Percentiles rank a stretch among this genome's conserved stretches.
phyloP scores from a whole-genome alignment of 257 asterid species.

The Coffea canephora region DNA sequence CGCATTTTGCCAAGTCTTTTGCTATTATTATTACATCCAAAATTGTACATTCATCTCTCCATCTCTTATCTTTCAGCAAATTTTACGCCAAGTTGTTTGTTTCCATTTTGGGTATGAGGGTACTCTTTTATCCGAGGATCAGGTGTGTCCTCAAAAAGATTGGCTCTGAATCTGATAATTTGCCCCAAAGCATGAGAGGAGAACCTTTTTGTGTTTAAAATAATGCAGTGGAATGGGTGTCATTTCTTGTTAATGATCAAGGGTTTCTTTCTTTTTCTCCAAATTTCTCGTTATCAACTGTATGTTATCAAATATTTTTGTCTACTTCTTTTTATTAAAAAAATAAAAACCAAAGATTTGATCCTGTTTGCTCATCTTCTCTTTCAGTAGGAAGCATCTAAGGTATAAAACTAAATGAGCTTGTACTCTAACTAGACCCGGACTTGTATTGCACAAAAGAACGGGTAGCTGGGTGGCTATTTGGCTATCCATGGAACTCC shows the following conservation, averaged over 20 bases:
- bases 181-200: not conserved
- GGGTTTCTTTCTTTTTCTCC: not conserved
- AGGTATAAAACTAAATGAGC: not conserved
- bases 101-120: constrained; percentile 9
- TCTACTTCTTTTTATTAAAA: not conserved
- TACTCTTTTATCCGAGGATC: not conserved
- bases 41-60: not conserved
- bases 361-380: not conserved
- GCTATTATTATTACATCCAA: not conserved
- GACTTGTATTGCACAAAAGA: too few relatives aligned
- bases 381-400: not conserved
- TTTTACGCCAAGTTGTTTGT: not conserved
- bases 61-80: not conserved
- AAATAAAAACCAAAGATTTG: not conserved
- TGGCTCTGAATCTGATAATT: constrained; percentile 14
- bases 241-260: not conserved
- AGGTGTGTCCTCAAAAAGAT: not conserved
- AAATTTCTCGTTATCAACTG: not conserved
- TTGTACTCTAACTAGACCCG: too few relatives aligned
- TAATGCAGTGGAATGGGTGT: not conserved
- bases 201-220: not conserved
- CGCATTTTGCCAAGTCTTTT: constrained; percentile 2
- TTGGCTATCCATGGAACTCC: not conserved
- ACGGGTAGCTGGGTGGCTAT: too few relatives aligned
- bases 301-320: not conserved